Conservation (phyloP, 345 rosid genomes). For the Raphanus raphanistrum region DNA sequence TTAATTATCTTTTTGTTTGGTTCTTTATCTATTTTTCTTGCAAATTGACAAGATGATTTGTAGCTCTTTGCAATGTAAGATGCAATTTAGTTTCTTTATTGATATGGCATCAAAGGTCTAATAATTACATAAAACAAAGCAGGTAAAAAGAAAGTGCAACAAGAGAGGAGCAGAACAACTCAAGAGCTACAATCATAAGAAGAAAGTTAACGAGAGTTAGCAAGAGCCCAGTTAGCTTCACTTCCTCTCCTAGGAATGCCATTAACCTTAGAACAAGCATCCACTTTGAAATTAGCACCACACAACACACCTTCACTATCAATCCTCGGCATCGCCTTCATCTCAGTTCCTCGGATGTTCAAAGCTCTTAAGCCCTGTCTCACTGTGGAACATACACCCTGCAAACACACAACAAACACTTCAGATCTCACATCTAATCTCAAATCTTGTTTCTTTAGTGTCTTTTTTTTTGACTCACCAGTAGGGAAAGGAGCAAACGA, state of each 20-base stretch:
- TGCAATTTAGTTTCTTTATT: not conserved
- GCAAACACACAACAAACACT: conserved; percentile 1
- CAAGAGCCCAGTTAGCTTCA: conserved; percentile 74
- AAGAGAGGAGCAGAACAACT: not conserved
- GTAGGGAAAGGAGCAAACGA: conserved; percentile 93
- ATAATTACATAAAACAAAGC: conserved; percentile 1
- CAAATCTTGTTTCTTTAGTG: not conserved
- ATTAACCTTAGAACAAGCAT: conserved; percentile 54
- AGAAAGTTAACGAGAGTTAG: conserved; percentile 40
- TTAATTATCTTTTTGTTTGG: not conserved
- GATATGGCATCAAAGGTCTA: not conserved
- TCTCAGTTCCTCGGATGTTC: conserved; percentile 75
- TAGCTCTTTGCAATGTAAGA: not conserved
- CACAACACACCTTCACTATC: conserved; percentile 90
- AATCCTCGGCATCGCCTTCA: conserved; percentile 87
- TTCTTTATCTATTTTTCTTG: not conserved
- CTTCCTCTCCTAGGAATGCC: conserved; percentile 86
- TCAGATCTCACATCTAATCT: not conserved
- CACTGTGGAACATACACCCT: conserved; percentile 89
- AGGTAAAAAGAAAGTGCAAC: not conserved
- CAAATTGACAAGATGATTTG: not conserved
- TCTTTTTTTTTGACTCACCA: conserved; percentile 34
- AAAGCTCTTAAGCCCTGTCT: conserved; percentile 77
- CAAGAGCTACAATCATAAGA: not conserved
- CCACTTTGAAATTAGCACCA: conserved; percentile 90